A percentile compares a stretch with the other conserved stretches of the same genome.
Evolutionary conservation across 208 protist species (phyloP).

Genomic region (Wallacemonas sp.): DNA sequence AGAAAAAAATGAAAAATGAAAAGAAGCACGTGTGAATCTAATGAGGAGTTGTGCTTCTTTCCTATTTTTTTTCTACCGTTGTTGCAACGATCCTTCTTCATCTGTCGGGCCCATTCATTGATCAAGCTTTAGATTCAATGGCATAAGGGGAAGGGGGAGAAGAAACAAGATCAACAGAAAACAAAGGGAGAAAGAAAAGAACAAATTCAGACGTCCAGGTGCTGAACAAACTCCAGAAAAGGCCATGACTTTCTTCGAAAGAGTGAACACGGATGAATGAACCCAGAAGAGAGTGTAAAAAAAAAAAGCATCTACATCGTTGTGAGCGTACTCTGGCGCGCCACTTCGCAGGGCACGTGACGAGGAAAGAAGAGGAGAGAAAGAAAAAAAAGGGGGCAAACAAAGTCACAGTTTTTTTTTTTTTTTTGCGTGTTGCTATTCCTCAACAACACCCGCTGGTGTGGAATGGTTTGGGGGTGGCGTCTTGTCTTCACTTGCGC

Average conservation of each 20-base stretch:
- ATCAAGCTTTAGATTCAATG: conserved; percentile 6
- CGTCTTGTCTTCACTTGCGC: neutral
- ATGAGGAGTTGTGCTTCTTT: too few relatives aligned
- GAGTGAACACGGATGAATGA: too few relatives aligned
- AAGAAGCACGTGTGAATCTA: conserved; percentile 10
- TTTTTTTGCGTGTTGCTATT: too few relatives aligned
- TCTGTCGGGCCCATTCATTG: neutral
- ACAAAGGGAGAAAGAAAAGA: neutral
- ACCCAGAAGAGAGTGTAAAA: too few relatives aligned
- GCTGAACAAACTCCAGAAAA: too few relatives aligned
- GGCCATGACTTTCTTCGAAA: too few relatives aligned
- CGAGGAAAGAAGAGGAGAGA: conserved; percentile 10
- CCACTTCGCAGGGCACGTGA: too few relatives aligned
- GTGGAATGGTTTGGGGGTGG: neutral
- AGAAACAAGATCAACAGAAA: neutral
- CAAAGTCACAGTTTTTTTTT: too few relatives aligned
- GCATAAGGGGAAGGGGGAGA: neutral
- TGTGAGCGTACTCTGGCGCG: too few relatives aligned
- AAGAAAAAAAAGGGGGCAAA: too few relatives aligned
- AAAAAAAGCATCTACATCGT: neutral
- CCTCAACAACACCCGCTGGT: neutral
- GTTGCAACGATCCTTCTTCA: neutral
- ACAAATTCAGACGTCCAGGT: neutral
- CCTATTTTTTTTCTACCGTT: too few relatives aligned
- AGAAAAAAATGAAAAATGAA: too few relatives aligned